These are phyloP conservation scores for Talaromyces pinophilus DNA, from an alignment of 2,329 filamentous ascomycete genomes.

Conservation along the genomic window DNA sequence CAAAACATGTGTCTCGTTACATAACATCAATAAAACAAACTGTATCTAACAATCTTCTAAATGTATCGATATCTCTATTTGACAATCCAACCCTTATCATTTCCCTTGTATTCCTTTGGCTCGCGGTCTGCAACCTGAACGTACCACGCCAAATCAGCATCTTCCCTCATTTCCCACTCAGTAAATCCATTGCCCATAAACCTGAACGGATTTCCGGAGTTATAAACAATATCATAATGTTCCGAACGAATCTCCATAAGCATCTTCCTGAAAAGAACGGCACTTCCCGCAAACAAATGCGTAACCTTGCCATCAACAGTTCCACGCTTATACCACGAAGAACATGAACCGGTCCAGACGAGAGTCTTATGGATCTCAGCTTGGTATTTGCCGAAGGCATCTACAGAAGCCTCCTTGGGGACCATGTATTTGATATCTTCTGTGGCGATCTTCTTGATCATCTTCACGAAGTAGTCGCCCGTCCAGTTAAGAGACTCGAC, in stretches of 20 bases:
- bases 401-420: conserved; percentile 38
- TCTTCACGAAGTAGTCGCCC: conserved; percentile 36
- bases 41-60: neutral
- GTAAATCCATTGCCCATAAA: conserved; percentile 29
- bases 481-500: conserved; percentile 30
- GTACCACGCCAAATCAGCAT: conserved; percentile 12
- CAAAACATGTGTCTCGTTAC: neutral
- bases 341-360: conserved; percentile 39
- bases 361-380: conserved; percentile 38
- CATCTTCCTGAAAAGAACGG: conserved; percentile 30
- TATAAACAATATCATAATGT: conserved; percentile 29
- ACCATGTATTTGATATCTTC: conserved; percentile 41
- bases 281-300: conserved; percentile 30
- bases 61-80: neutral
- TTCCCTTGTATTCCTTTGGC: conserved; percentile 1
- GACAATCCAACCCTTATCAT: conserved; percentile 10
- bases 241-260: conserved; percentile 26
- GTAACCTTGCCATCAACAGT: conserved; percentile 27
- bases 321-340: conserved; percentile 41
- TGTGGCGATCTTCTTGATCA: conserved; percentile 35
- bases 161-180: conserved; percentile 1
- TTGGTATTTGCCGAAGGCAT: conserved; percentile 39
- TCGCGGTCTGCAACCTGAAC: neutral
- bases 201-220: conserved; percentile 26
- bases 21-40: neutral